Base-by-base conservation (phyloP, 805 yeast genomes). In the Candida sanyiensis region DNA sequence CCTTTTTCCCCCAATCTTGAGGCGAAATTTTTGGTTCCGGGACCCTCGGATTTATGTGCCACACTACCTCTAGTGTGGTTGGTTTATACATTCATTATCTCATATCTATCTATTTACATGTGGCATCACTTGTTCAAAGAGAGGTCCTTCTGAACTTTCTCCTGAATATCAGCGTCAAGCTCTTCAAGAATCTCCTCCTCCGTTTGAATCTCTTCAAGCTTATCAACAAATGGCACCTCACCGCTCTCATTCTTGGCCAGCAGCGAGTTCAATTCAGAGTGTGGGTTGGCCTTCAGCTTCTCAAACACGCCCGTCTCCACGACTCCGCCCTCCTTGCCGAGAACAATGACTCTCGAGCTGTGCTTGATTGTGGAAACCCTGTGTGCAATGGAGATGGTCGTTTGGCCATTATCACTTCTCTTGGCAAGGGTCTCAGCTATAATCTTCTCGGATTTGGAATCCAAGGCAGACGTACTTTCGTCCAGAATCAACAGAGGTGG, bases 391-490 rank as follows among this genome's bases (percentile, higher is more conserved):
- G 93, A 83, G 28, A 90, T 83, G 2, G 89, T 77, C 1, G 96
- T 88, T 26, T 75, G 62, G 12, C 80, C 77, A 17, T 75, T 68
- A 19, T 58, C 53, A 46, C 73, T 69, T 44, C 93, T 68, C 35
- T 69, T 59, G 22, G 66, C 56, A 44, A 90, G 63, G 7, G 94
- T 86, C 36, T 72, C 73, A 57, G 87, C 85, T 28, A 90, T 94
- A 3, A 85, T 75, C 50, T 83, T 80, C 56, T 90, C 97, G 49
- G 89, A 81, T 39, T 83, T 84, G 10, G 94, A 77, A 56, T 90
- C 97, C 37, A 90, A 66, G 0, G 97, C 97, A 24, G 95, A 84
- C 0, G 97, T 90, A 11, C 97, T 96, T 58, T 90, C 97, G 58
- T 90, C 97, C 42, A 90, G 63, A 23, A 90, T 77, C 42, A 90